phyloP scores from a whole-genome alignment of 2,329 filamentous ascomycete genomes.

The Fusarium tjaetaba region DNA sequence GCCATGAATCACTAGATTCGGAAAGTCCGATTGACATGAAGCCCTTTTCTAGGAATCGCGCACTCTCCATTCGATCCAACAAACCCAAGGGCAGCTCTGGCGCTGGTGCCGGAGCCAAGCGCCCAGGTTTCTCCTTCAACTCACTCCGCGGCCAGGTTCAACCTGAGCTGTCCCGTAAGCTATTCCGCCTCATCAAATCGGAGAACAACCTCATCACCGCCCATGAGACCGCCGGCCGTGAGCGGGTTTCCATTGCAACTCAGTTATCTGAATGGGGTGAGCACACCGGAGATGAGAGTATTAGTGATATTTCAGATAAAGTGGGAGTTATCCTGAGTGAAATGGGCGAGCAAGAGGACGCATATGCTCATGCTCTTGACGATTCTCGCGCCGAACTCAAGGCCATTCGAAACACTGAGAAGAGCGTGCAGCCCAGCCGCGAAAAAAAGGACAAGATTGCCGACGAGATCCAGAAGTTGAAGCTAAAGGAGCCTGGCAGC shows the following conservation, averaged over 20 bases:
- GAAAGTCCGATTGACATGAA: conserved; percentile 44
- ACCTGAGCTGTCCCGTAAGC: conserved; percentile 86
- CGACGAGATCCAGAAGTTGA: conserved; percentile 92
- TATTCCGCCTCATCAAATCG: conserved; percentile 93
- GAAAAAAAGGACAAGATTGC: conserved; percentile 88
- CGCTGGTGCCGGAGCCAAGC: conserved; percentile 53
- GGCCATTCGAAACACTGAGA: conserved; percentile 93
- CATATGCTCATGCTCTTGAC: conserved; percentile 86
- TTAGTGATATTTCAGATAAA: conserved; percentile 95
- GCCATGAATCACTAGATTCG: conserved; percentile 20
- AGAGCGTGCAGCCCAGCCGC: conserved; percentile 90
- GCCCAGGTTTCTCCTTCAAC: conserved; percentile 80
- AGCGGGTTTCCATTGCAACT: conserved; percentile 84
- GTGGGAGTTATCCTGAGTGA: conserved; percentile 91
- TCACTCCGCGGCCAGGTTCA: conserved; percentile 87
- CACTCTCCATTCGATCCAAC: conserved; percentile 77
- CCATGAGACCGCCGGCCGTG: conserved; percentile 85
- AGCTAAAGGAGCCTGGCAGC: conserved; percentile 90
- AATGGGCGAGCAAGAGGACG: conserved; percentile 92
- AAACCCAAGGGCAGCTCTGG: conserved; percentile 57
- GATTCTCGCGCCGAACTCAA: conserved; percentile 86
- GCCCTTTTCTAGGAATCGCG: conserved; percentile 70
- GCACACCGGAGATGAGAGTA: conserved; percentile 83
- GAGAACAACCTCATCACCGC: conserved; percentile 88
- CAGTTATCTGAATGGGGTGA: conserved; percentile 98